phyloP scores from a whole-genome alignment of 257 asterid genomes.

The Solanum bukasovii region DNA sequence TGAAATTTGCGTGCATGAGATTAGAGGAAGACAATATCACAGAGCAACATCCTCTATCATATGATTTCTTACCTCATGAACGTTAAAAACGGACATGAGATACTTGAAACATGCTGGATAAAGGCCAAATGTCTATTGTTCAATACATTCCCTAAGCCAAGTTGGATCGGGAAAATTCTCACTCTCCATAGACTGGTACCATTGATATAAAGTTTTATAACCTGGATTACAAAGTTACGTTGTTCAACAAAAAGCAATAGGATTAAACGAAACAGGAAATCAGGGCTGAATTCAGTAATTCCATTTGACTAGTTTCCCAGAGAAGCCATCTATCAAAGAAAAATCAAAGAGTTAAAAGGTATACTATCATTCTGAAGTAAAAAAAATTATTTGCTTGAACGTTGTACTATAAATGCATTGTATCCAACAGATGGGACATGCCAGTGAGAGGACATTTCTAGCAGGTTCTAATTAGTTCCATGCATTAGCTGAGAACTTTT shows the following conservation, averaged over 20 bases:
- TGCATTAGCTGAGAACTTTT: not conserved
- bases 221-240: conserved; percentile 31
- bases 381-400: not conserved
- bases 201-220: conserved; percentile 78
- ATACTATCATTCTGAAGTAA: not conserved
- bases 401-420: not conserved
- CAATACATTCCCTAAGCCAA: conserved; percentile 81
- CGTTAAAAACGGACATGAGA: conserved; percentile 90
- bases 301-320: not conserved
- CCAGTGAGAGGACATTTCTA: not conserved
- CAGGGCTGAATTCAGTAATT: not conserved
- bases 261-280: not conserved
- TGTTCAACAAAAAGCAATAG: not conserved
- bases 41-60: not conserved
- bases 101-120: conserved; percentile 96
- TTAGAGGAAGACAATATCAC: not conserved
- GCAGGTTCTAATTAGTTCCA: not conserved
- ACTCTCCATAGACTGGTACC: conserved; percentile 81
- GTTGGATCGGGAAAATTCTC: conserved; percentile 97
- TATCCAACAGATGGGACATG: not conserved
- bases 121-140: conserved; percentile 96
- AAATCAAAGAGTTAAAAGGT: not conserved
- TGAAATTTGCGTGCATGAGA: conserved; percentile 11
- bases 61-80: conserved; percentile 62
- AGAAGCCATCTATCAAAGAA: not conserved